Base-by-base conservation (phyloP, 2,329 filamentous ascomycete species). In the Cercospora zeae-maydis region DNA sequence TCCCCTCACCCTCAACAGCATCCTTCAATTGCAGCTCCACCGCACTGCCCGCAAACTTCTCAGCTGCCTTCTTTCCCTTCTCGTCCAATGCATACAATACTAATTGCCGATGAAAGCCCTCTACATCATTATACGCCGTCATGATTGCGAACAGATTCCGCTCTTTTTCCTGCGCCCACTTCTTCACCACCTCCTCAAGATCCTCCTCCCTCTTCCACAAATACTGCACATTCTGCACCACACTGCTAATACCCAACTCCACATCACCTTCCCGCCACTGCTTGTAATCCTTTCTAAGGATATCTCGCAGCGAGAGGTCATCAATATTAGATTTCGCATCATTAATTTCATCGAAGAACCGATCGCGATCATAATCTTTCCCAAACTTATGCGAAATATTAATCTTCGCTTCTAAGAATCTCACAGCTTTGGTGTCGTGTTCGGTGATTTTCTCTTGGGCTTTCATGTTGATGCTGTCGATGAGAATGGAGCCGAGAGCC, bases 221-320 rank as follows among this genome's bases (percentile, higher is more conserved):
- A 65, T 86, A 90, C 4, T 77, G 75, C 5, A 93, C 75, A n/a
- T 82, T 77, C 67, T 86, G 86, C 2, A 89, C 85, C 2, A 88
- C 80, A 45, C 84, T 84, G 69, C 85, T 85, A 59, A 91, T 85
- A n/a, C 90, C 90, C 4, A 93, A 80, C 16, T 77, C 80, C 37
- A 86, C 72, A 0, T 69, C 75, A 57, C 75, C 78, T 60, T 86
- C 84, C 10, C 77, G 78, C 90, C 90, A 95, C 72, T 90, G 83
- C 78, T 96, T 96, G 77, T 93, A 96, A 77, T 96, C 91, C 75
- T 93, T 93, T 66, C 89, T 82, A 58, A 93, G 76, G 39, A 93
- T 83, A 69, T 93, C 90, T 21, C 82, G 78, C 67, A 92, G 75
- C 37, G 77, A 79, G 51, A 95, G 77, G 0, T 73, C 69, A 2